Conservation (phyloP, 169 alveolate genomes). For the Perkinsus olseni region DNA sequence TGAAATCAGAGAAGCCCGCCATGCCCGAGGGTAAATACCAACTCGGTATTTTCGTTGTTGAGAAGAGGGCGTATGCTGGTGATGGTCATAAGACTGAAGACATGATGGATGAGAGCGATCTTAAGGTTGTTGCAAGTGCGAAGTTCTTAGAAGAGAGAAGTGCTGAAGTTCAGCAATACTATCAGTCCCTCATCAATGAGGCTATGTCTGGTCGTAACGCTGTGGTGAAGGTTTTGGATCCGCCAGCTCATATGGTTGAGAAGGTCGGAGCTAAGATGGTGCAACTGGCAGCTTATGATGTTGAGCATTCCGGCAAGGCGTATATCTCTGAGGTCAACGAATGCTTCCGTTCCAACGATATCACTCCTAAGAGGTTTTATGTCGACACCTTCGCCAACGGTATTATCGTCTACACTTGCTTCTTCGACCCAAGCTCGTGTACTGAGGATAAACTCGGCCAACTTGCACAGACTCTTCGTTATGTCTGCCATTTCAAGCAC, state of each 20-base stretch:
- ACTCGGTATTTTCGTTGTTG: too few species aligned
- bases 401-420: constrained; percentile 12
- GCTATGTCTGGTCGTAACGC: too few species aligned
- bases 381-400: constrained; percentile 21
- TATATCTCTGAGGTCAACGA: not conserved
- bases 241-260: too few species aligned
- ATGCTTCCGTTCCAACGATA: constrained; percentile 4
- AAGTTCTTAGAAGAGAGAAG: not conserved
- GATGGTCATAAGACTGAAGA: too few species aligned
- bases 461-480: not conserved
- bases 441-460: too few species aligned
- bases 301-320: not conserved
- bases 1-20: too few species aligned
- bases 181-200: constrained; percentile 10
- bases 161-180: not conserved
- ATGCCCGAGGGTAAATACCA: too few species aligned
- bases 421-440: not conserved
- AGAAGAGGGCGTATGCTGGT: too few species aligned
- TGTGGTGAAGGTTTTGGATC: too few species aligned
- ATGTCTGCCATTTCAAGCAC: constrained; percentile 4
- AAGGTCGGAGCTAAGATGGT: too few species aligned
- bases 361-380: constrained; percentile 17
- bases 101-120: not conserved
- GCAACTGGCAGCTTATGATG: too few species aligned
- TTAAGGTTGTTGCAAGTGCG: not conserved